A percentile compares a stretch with the other conserved stretches of the same genome.
Evolutionary conservation across 1,139 yeast species (phyloP).

Genomic region (Geotrichum reessii): DNA sequence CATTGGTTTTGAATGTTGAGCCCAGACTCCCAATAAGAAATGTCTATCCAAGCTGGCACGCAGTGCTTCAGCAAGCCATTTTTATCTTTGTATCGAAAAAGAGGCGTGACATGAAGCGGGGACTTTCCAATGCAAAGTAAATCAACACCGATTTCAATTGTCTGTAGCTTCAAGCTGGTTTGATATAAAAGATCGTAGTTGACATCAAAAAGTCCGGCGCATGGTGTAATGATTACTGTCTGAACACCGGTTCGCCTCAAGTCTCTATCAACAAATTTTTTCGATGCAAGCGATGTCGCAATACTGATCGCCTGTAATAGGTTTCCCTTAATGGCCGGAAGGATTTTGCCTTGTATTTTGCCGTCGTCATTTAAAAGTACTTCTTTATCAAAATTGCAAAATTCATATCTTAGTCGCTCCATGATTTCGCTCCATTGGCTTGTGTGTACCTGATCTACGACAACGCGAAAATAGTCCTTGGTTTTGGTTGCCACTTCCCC

Average conservation of each 20-base stretch:
- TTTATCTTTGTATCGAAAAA: constrained; percentile 62
- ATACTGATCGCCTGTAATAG: constrained; percentile 78
- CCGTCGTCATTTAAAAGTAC: constrained; percentile 46
- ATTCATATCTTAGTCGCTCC: constrained; percentile 79
- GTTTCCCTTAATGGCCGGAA: constrained; percentile 88
- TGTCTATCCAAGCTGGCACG: constrained; percentile 91
- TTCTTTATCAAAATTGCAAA: constrained; percentile 73
- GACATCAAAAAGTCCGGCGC: constrained; percentile 89
- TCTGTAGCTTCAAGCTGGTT: constrained; percentile 68
- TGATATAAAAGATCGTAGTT: constrained; percentile 68
- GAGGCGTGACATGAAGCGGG: constrained; percentile 85
- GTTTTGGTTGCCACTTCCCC: constrained; percentile 70
- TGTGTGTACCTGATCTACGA: constrained; percentile 87
- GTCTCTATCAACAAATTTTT: constrained; percentile 79
- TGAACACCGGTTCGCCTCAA: constrained; percentile 81
- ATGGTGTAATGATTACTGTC: constrained; percentile 80
- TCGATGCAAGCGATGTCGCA: constrained; percentile 71
- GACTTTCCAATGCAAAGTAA: constrained; percentile 82
- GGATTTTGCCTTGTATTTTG: constrained; percentile 39
- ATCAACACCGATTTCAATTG: constrained; percentile 81
- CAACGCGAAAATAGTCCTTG: constrained; percentile 81
- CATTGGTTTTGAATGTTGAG: constrained; percentile 52
- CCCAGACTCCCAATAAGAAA: constrained; percentile 71
- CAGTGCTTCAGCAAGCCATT: constrained; percentile 46
- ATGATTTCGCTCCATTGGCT: constrained; percentile 81